Evolutionary conservation across 164 flowering plant genomes (phyloP).

Genomic region (Stephania yunnanensis): DNA sequence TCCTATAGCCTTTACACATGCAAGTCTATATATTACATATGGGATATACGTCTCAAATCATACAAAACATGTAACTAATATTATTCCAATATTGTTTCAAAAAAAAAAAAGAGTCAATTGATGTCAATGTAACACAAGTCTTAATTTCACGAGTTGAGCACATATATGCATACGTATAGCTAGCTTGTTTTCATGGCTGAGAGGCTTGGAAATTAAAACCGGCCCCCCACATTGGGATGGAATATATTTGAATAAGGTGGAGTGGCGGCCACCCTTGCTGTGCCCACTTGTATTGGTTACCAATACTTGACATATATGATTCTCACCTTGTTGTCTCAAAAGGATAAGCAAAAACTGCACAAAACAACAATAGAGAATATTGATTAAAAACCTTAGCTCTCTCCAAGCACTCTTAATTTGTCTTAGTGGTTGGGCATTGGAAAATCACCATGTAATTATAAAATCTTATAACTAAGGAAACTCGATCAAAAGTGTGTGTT

Average conservation of each 20-base stretch:
- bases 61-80: no score
- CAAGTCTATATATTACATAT: no score
- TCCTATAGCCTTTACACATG: no score
- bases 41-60: no score
- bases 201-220: neutral
- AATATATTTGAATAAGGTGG: neutral
- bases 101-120: no score
- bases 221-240: neutral
- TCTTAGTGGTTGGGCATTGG: constrained; percentile 4
- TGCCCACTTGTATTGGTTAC: constrained; percentile 22
- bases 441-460: constrained; percentile 8
- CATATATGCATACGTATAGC: no score
- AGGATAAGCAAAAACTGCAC: constrained; percentile 18
- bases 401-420: neutral
- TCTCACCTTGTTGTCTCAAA: constrained; percentile 7
- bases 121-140: no score
- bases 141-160: neutral
- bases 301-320: neutral
- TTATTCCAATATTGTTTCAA: no score
- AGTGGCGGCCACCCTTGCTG: constrained; percentile 21
- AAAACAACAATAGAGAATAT: neutral
- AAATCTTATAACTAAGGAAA: constrained; percentile 7
- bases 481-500: constrained; percentile 5
- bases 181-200: neutral
- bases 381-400: neutral